Evolutionary conservation across 495 filamentous ascomycete genomes (phyloP).

Genomic region (Aspergillus wentii): DNA sequence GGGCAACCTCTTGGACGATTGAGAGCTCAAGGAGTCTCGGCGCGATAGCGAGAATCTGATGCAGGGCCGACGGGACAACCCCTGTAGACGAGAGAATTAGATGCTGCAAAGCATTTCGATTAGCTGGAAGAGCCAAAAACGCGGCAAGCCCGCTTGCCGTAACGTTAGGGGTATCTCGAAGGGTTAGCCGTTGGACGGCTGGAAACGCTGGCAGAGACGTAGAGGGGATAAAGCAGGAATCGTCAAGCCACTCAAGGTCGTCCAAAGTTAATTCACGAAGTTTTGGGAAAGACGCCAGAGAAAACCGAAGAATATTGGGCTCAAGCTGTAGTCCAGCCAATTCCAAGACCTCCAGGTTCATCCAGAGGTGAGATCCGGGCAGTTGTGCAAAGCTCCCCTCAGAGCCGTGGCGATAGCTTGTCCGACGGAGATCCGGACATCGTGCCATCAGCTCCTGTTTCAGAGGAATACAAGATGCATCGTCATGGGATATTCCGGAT

Average conservation of each 20-base stretch:
- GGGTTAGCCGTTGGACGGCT: slow-evolving; percentile 59
- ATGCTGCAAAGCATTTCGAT: slow-evolving; percentile 47
- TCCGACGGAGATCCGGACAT: slow-evolving; percentile 79
- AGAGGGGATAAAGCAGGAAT: slow-evolving; percentile 62
- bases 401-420: slow-evolving; percentile 74
- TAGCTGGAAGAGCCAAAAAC: slow-evolving; percentile 52
- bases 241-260: slow-evolving; percentile 63
- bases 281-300: slow-evolving; percentile 58
- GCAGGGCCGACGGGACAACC: slow-evolving; percentile 55
- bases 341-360: slow-evolving; percentile 74
- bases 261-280: slow-evolving; percentile 70
- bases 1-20: slow-evolving; percentile 60
- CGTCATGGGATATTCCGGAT: slow-evolving; percentile 71
- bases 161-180: slow-evolving; percentile 63
- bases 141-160: slow-evolving; percentile 62
- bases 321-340: slow-evolving; percentile 70
- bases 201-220: slow-evolving; percentile 63
- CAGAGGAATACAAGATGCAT: slow-evolving; percentile 65
- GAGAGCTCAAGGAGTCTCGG: slow-evolving; percentile 59
- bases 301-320: slow-evolving; percentile 60
- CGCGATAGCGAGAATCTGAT: slow-evolving; percentile 58
- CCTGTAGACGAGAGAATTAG: slow-evolving; percentile 66
- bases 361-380: slow-evolving; percentile 62
- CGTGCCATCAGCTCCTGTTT: slow-evolving; percentile 78
- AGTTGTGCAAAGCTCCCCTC: slow-evolving; percentile 74